Conservation (phyloP, 805 yeast genomes). For the Lipomyces anomalus region DNA sequence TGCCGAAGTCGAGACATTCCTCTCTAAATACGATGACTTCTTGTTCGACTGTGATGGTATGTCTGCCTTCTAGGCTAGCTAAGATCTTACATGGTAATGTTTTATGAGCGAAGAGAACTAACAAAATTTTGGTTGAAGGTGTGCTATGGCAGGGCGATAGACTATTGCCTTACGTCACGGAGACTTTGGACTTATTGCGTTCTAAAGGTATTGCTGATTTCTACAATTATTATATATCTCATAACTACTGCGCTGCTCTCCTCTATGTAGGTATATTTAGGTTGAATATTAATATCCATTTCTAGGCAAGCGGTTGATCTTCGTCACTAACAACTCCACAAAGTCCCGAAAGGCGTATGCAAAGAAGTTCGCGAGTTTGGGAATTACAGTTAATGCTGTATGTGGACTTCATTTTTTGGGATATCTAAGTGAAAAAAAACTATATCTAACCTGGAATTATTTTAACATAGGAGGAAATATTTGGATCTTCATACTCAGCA, state of each 20-base stretch:
- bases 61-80: not conserved
- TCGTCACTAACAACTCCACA: constrained; percentile 94
- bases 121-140: constrained; percentile 33
- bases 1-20: constrained; percentile 47
- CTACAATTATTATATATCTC: no score
- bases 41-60: constrained; percentile 87
- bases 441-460: not conserved
- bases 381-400: constrained; percentile 35
- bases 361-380: constrained; percentile 62
- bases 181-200: constrained; percentile 61
- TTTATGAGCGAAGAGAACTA: not conserved
- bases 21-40: constrained; percentile 72
- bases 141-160: constrained; percentile 90
- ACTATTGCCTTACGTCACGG: constrained; percentile 69
- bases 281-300: no score
- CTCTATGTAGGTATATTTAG: no score
- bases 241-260: no score
- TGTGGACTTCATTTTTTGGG: constrained; percentile 1
- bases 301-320: constrained; percentile 65
- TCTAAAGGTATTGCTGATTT: constrained; percentile 19
- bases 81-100: not conserved
- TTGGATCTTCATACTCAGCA: constrained; percentile 87
- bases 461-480: constrained; percentile 55
- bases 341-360: constrained; percentile 77
- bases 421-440: not conserved